A percentile compares a stretch with the other conserved stretches of the same genome.
Evolutionary conservation across 2,329 filamentous ascomycete genomes (phyloP).

Genomic region (Aspergillus melleus): DNA sequence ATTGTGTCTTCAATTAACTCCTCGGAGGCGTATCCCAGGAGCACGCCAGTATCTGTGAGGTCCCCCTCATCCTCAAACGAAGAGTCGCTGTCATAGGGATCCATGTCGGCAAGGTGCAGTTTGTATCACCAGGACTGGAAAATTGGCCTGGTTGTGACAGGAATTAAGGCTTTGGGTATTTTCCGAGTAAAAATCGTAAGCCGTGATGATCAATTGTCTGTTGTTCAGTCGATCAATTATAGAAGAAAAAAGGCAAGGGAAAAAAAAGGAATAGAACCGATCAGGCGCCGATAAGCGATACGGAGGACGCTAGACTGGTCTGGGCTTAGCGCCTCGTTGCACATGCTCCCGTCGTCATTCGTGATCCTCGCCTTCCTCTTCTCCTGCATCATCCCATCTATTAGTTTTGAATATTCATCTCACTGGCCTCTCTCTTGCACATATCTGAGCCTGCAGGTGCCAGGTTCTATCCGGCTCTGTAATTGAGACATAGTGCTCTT

Average conservation of each 20-base stretch:
- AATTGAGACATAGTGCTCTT: not conserved
- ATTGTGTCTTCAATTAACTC: slow-evolving; percentile 78
- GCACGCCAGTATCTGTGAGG: slow-evolving; percentile 69
- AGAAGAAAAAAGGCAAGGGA: slow-evolving; percentile 13
- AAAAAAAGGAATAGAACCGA: slow-evolving; percentile 13
- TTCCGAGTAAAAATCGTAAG: not conserved
- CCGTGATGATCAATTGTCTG: not conserved
- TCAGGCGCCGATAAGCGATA: slow-evolving; percentile 25
- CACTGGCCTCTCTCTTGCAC: not conserved
- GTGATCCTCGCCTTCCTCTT: not conserved
- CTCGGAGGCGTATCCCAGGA: slow-evolving; percentile 84
- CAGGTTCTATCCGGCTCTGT: not conserved
- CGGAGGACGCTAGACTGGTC: slow-evolving; percentile 6
- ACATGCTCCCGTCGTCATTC: slow-evolving; percentile 6
- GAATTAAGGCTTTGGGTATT: not conserved
- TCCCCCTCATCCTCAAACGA: slow-evolving; percentile 64
- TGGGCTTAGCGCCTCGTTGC: slow-evolving; percentile 8
- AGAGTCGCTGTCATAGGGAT: slow-evolving; percentile 83
- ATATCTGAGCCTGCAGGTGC: no score
- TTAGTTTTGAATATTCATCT: not conserved
- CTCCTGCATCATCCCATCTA: not conserved
- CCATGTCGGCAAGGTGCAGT: slow-evolving; percentile 52
- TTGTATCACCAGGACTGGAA: not conserved
- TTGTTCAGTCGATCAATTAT: not conserved
- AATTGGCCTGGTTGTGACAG: not conserved